A percentile compares a stretch with the other conserved stretches of the same genome.
These are phyloP conservation scores for Chaetomium sp. DNA, from an alignment of 2,329 filamentous ascomycete species.

Conservation along the genomic window DNA sequence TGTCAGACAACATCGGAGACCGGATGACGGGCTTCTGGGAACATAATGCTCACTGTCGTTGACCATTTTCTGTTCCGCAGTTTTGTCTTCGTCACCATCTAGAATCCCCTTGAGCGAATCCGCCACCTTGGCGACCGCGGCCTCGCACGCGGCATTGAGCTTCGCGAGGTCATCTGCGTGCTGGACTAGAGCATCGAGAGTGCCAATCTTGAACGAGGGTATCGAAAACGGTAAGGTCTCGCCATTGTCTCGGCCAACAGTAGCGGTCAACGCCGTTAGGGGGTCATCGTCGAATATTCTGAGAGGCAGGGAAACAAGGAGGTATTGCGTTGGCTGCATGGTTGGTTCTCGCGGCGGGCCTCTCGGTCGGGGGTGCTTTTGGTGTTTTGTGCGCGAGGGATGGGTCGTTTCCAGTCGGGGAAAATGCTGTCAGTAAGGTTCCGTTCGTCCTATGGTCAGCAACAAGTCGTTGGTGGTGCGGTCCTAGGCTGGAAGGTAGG, in stretches of 20 bases:
- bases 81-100: constrained; percentile 80
- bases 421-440: neutral
- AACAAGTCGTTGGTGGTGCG: neutral
- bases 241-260: constrained; percentile 73
- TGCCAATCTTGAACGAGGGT: constrained; percentile 97
- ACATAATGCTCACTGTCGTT: constrained; percentile 73
- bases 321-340: constrained; percentile 66
- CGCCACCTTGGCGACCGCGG: constrained; percentile 82
- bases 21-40: neutral
- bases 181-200: constrained; percentile 89
- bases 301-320: constrained; percentile 86
- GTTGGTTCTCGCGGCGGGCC: constrained; percentile 31
- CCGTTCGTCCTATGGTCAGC: no score
- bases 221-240: constrained; percentile 76
- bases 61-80: constrained; percentile 85
- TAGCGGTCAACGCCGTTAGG: constrained; percentile 71
- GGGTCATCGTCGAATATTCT: constrained; percentile 87
- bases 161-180: constrained; percentile 94
- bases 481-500: neutral
- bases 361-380: constrained; percentile 1
- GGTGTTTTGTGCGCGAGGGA: neutral
- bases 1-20: constrained; percentile 16
- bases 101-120: constrained; percentile 83
- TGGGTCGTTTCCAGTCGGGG: neutral
- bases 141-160: constrained; percentile 77